Base-by-base conservation (phyloP, 2,329 filamentous ascomycete species). In the Calonectria pseudoturangicola region DNA sequence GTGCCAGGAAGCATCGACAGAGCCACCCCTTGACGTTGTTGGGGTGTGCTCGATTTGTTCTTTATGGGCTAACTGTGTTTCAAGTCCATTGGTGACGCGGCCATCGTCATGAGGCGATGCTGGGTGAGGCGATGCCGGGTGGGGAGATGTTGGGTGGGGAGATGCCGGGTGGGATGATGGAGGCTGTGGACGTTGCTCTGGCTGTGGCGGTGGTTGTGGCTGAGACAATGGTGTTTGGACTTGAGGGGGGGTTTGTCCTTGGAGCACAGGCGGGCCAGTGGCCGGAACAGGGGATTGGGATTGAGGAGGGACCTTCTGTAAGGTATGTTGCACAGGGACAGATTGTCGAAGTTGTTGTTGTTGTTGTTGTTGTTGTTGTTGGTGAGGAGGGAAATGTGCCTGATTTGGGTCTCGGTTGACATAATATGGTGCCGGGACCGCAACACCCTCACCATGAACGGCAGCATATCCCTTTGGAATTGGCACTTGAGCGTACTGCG, bases 391-490 rank as follows among this genome's bases (percentile, higher is more conserved):
- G 33, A 72, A 54, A 58, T 69, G 70, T 30, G 56, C 71, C 41
- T 54, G 77, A 28, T 72, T 75, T 33, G 75, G 25, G 15, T 73
- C 68, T n/a, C 70, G 74, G 15, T 76, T 77, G 13, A 79, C 45
- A 48, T 79, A 75, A 62, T 84, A 83, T 16, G 79, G 78, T 1
- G 81, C 77, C 1, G 79, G 81, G 3, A 76, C 80, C n/a, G 78
- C 63, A 15, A 70, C 75, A 25, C 82, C 84, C 60, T 85, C 84
- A 33, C 82, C 84, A 58, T 84, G 83, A 5, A 85, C 84, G 16
- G 82, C 75, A 8, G 74, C 70, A 54, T 87, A 86, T 15, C 81
- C 80, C 30, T 72, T 75, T 0, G 85, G 85, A 43, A 86, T 85
- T 1, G 85, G 83, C 1, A 86, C 83, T 15, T 78, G 76, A 3